Evolutionary conservation across 2,329 filamentous ascomycete genomes (phyloP).

Genomic region (Tympanopsis confertula): DNA sequence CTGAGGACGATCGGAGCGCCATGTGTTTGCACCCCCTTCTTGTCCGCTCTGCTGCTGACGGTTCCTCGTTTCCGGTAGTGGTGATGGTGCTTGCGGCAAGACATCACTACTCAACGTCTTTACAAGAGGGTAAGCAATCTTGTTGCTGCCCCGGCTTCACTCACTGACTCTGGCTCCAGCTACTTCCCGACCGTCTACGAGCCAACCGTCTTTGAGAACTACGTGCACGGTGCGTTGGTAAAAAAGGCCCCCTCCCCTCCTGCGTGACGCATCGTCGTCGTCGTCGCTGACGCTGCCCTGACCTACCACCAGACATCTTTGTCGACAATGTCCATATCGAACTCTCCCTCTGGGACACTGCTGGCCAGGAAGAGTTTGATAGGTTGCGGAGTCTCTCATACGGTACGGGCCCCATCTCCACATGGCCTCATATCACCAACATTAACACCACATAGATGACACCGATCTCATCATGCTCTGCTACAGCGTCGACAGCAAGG

Average conservation of each 20-base stretch:
- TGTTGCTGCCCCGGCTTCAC: conserved; percentile 3
- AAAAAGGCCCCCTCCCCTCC: conserved; percentile 1
- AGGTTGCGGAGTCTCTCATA: conserved; percentile 89
- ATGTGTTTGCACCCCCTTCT: conserved; percentile 8
- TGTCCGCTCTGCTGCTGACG: conserved; percentile 1
- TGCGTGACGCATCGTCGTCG: conserved; percentile 8
- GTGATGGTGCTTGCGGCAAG: conserved; percentile 93
- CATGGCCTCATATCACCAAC: neutral
- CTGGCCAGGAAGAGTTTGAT: conserved; percentile 98
- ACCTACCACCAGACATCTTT: conserved; percentile 67
- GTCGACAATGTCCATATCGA: conserved; percentile 96
- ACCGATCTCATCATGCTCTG: conserved; percentile 98
- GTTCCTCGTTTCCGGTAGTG: conserved; percentile 36
- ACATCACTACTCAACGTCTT: conserved; percentile 96
- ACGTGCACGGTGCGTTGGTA: conserved; percentile 70
- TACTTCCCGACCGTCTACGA: conserved; percentile 98
- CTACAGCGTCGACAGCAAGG: conserved; percentile 91
- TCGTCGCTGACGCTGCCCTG: neutral
- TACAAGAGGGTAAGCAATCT: conserved; percentile 72
- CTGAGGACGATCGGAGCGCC: conserved; percentile 5
- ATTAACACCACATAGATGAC: conserved; percentile 39
- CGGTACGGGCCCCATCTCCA: conserved; percentile 32
- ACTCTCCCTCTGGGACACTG: conserved; percentile 94
- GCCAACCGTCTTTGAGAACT: conserved; percentile 97
- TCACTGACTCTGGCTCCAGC: conserved; percentile 28